Base-by-base conservation (phyloP, 768 basidiomycete genomes). In the Erythrobasidium yunnanense region DNA sequence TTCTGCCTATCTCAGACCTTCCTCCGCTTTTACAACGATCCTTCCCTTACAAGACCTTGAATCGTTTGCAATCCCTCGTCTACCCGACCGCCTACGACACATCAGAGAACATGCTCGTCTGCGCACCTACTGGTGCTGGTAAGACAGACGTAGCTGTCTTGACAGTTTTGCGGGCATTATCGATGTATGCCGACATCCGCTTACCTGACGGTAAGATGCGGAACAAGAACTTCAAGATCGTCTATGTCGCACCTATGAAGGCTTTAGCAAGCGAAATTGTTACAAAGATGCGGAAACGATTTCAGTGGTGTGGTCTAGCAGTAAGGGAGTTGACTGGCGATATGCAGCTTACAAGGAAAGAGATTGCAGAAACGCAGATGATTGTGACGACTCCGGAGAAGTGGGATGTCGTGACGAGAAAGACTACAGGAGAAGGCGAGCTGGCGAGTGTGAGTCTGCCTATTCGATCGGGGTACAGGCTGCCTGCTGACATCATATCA, bases 171-270 rank as follows among this genome's bases (percentile, higher is more conserved):
- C 87, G 91, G 30, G 87, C 92, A 29, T 78, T 97, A 50, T 79
- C 84, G 53, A 89, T 90, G 71, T 82, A 93, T 33, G 65, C 52
- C 29, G 34, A 56, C n/a, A 29, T 66, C 4, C 55, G 66, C 1
- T 2, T 69, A 50, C 18, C 22, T 13, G 60, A 63, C 38, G 60
- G 60, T 18, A 49, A 51, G 35, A 63, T 63, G 60, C 60, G 60
- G 47, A 66, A 60, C 33, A 54, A 32, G 29, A 77, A 83, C 1
- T 97, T 95, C 80, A 97, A 99, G 77, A 85, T 99, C 68, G 91
- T 99, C 51, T 99, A 99, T 71, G 95, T 99, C 27, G 95, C 95
- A 5, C 95, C 95, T 0, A 97, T 99, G 90, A 99, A 99, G 75
- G 95, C 95, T 0, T 77, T 99, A 38, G 95, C 93, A 0, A 84